Percentiles rank a stretch among this genome's conserved stretches.
These are phyloP conservation scores for Fusarium graminum DNA, from an alignment of 2,329 filamentous ascomycete genomes.

Conservation along the genomic window DNA sequence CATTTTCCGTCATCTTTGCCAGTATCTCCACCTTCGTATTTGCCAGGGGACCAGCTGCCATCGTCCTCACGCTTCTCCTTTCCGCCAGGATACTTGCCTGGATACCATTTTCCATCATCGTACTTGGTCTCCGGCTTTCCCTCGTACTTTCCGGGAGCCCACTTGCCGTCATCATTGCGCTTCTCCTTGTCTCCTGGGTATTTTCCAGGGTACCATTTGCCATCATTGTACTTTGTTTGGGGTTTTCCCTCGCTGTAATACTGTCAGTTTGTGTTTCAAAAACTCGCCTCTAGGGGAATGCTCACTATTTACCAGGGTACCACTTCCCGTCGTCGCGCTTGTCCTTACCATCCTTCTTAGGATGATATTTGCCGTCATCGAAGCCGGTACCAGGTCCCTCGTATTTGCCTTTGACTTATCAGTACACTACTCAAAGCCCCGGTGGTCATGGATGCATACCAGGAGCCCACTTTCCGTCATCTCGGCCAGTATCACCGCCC, in stretches of 20 bases:
- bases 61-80: conserved; percentile 2
- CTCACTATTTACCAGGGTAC: conserved; percentile 29
- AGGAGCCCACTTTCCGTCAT: conserved; percentile 28
- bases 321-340: conserved; percentile 22
- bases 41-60: conserved; percentile 13
- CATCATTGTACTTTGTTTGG: conserved; percentile 3
- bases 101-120: conserved; percentile 33
- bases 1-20: conserved; percentile 8
- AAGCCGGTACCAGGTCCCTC: conserved; percentile 13
- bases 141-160: conserved; percentile 28
- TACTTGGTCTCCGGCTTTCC: not conserved
- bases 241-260: conserved; percentile 1
- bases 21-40: conserved; percentile 6
- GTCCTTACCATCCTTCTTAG: conserved; percentile 1
- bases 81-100: conserved; percentile 32
- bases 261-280: not conserved
- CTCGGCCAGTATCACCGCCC: conserved; percentile 4
- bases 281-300: too few relatives aligned
- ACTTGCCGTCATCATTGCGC: conserved; percentile 17
- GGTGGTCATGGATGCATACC: accelerated
- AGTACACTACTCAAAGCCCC: not conserved
- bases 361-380: conserved; percentile 18
- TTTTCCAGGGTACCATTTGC: conserved; percentile 25
- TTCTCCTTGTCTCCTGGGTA: conserved; percentile 13
- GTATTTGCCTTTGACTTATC: conserved; percentile 19